Percentiles rank a stretch among this genome's conserved stretches.
These are phyloP conservation scores for Coemansia sp. DNA, from an alignment of 192 early-diverging fungal species.

Conservation along the genomic window DNA sequence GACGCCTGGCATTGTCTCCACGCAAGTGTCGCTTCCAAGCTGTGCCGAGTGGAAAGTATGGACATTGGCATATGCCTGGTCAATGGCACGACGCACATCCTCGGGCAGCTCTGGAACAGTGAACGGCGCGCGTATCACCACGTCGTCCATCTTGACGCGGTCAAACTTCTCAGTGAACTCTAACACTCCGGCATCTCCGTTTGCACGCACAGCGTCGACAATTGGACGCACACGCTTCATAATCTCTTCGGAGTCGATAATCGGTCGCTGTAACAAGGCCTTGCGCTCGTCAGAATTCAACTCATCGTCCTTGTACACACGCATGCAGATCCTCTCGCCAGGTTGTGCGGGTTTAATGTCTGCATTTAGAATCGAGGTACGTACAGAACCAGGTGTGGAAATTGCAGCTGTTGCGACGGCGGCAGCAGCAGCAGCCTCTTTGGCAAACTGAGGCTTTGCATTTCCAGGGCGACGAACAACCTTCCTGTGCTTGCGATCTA, in stretches of 20 bases:
- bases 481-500: constrained; percentile 81
- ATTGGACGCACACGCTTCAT: constrained; percentile 87
- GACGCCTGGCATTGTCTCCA: constrained; percentile 99
- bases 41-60: constrained; percentile 93
- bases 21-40: constrained; percentile 64
- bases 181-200: constrained; percentile 82
- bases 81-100: constrained; percentile 78
- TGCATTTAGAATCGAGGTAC: constrained; percentile 46
- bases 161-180: constrained; percentile 92
- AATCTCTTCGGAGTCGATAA: constrained; percentile 89
- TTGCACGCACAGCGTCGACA: constrained; percentile 74
- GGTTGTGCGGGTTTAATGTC: constrained; percentile 25
- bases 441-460: constrained; percentile 81
- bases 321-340: constrained; percentile 73
- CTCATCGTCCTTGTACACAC: constrained; percentile 58
- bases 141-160: constrained; percentile 66
- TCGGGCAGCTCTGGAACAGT: constrained; percentile 59
- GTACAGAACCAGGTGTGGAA: constrained; percentile 1
- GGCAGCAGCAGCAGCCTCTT: constrained; percentile 15
- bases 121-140: constrained; percentile 87
- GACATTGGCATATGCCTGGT: constrained; percentile 94
- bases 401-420: constrained; percentile 21
- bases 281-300: constrained; percentile 56
- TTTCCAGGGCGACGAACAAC: constrained; percentile 86
- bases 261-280: constrained; percentile 82